Percentiles rank a stretch among this genome's conserved stretches.
Conservation (phyloP, 306 rosid species). For the Citrullus mucosospermus region DNA sequence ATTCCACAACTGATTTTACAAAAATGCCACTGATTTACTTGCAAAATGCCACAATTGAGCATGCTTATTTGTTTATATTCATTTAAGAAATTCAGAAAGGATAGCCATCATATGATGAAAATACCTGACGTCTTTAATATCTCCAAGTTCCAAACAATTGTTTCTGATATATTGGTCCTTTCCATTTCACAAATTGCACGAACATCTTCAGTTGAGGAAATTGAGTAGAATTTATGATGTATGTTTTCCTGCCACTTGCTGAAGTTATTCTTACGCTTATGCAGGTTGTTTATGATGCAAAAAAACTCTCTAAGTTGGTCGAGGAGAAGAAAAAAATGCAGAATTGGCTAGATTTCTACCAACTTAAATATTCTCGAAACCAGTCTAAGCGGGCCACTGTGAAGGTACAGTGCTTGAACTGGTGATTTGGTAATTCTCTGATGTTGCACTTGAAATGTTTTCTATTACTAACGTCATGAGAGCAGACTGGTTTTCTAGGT, state of each 20-base stretch:
- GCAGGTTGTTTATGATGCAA: constrained; percentile 86
- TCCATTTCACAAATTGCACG: not conserved
- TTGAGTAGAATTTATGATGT: not conserved
- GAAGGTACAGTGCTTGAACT: constrained; percentile 41
- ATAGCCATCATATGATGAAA: not conserved
- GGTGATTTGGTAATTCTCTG: not conserved
- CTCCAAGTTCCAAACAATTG: not conserved
- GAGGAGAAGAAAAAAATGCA: constrained; percentile 56
- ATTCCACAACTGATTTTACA: not conserved
- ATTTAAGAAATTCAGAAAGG: not conserved
- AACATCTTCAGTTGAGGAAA: not conserved
- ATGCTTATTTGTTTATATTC: not conserved
- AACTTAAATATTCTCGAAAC: constrained; percentile 65
- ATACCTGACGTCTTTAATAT: not conserved
- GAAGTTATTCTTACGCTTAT: constrained; percentile 1
- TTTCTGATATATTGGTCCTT: not conserved
- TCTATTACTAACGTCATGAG: constrained; percentile 10
- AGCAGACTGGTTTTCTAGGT: constrained; percentile 92
- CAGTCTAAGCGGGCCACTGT: constrained; percentile 42
- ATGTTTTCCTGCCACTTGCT: not conserved
- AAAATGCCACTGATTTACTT: not conserved
- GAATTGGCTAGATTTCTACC: constrained; percentile 92
- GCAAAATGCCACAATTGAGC: not conserved
- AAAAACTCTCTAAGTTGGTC: constrained; percentile 58
- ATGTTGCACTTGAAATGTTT: not conserved